Conservation (phyloP, 2,329 filamentous ascomycete genomes). For the Thielaviopsis cerberus region DNA sequence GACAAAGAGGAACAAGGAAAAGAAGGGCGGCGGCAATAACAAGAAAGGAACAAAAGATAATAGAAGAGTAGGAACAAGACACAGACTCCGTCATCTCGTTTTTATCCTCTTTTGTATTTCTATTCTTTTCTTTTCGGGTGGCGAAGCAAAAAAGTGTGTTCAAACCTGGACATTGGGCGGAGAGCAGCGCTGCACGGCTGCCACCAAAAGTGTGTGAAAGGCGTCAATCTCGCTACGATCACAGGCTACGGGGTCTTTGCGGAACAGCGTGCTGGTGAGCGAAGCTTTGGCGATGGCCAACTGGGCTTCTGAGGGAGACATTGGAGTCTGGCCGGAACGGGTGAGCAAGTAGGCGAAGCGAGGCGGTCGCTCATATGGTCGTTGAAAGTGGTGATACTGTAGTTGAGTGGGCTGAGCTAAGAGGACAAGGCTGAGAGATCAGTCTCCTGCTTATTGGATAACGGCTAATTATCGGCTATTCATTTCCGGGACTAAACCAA, state of each 20-base stretch:
- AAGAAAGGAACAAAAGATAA: neutral
- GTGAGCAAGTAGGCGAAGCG: neutral
- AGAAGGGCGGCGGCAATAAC: neutral
- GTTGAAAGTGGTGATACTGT: neutral
- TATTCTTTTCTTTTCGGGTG: conserved; percentile 7
- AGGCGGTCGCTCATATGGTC: neutral
- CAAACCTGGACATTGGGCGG: conserved; percentile 79
- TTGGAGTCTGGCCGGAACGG: neutral
- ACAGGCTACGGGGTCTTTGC: conserved; percentile 53
- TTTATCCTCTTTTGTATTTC: neutral
- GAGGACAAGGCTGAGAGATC: neutral
- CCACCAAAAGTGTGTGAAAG: conserved; percentile 48
- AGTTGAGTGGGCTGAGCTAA: neutral
- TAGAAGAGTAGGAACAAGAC: neutral
- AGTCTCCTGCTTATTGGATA: neutral
- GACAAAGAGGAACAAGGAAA: conserved; percentile 1
- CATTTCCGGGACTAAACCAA: neutral
- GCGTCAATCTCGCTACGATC: conserved; percentile 49
- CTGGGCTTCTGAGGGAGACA: conserved; percentile 45
- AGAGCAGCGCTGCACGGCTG: conserved; percentile 52
- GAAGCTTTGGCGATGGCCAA: conserved; percentile 62
- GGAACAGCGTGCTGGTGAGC: conserved; percentile 55
- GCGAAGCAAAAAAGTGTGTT: conserved; percentile 19
- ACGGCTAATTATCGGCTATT: neutral
- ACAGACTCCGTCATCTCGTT: neutral